Evolutionary conservation across 2,329 filamentous ascomycete genomes (phyloP).

Genomic region (Colletotrichum musicola): DNA sequence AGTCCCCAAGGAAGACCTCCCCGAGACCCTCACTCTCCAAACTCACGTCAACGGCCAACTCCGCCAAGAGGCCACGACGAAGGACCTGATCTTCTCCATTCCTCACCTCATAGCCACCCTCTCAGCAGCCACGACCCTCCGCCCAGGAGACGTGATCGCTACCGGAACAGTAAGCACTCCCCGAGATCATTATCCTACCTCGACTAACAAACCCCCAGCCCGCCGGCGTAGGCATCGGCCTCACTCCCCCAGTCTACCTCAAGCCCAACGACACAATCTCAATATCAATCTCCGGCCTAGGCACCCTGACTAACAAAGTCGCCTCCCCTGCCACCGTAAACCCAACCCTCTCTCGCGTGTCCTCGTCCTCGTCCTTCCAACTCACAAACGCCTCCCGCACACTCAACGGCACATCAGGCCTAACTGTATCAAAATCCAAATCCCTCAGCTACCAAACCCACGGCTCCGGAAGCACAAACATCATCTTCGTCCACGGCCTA

Average conservation of each 20-base stretch:
- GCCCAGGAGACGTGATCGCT: slow-evolving; percentile 60
- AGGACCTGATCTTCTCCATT: slow-evolving; percentile 61
- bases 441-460: slow-evolving; percentile 52
- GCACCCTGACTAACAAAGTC: slow-evolving; percentile 55
- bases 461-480: slow-evolving; percentile 46
- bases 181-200: no score
- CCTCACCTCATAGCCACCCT: slow-evolving; percentile 56
- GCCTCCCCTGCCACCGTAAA: slow-evolving; percentile 43
- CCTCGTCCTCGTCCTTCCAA: slow-evolving; percentile 15
- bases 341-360: slow-evolving; percentile 43
- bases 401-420: no score
- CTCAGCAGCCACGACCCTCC: slow-evolving; percentile 57
- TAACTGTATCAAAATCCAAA: no score
- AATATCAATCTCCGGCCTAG: slow-evolving; percentile 56
- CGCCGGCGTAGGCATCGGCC: slow-evolving; percentile 62
- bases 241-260: slow-evolving; percentile 55
- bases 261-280: slow-evolving; percentile 56
- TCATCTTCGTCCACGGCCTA: slow-evolving; percentile 69
- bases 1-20: slow-evolving; percentile 59
- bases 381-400: slow-evolving; percentile 40
- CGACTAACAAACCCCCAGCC: slow-evolving; percentile 41
- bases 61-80: slow-evolving; percentile 58
- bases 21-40: slow-evolving; percentile 54
- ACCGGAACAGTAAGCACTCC: slow-evolving; percentile 56
- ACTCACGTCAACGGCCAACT: slow-evolving; percentile 61